A percentile compares a stretch with the other conserved stretches of the same genome.
Conservation (phyloP, 306 rosid species). For the Cucurbita maxima region DNA sequence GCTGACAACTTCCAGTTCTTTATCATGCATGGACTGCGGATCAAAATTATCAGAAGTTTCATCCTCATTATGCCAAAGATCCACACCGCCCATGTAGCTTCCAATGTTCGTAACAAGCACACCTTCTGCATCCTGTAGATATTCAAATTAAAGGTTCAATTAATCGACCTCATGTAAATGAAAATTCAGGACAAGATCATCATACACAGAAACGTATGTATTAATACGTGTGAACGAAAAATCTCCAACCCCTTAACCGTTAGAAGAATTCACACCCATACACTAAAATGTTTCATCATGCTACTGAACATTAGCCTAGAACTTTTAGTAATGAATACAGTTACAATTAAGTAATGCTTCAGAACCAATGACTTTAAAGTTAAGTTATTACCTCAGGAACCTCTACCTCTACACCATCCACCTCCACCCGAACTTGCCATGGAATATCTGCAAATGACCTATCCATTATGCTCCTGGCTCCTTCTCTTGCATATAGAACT, state of each 20-base stretch:
- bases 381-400: conserved; percentile 79
- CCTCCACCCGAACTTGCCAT: conserved; percentile 83
- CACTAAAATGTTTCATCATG: not conserved
- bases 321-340: not conserved
- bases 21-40: conserved; percentile 98
- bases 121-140: conserved; percentile 91
- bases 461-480: conserved; percentile 88
- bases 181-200: not conserved
- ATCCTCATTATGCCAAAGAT: conserved; percentile 97
- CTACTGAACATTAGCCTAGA: not conserved
- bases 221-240: not conserved
- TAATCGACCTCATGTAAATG: not conserved
- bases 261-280: not conserved
- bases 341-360: not conserved
- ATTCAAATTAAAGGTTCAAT: not conserved
- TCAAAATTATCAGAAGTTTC: conserved; percentile 83
- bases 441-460: conserved; percentile 91
- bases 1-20: conserved; percentile 89
- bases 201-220: not conserved
- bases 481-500: conserved; percentile 99
- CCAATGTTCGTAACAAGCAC: conserved; percentile 98
- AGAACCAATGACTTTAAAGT: not conserved
- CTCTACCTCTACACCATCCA: conserved; percentile 94
- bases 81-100: conserved; percentile 99
- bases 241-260: not conserved